Conservation (phyloP, 2,329 filamentous ascomycete genomes). For the Furcasterigmium sp. region DNA sequence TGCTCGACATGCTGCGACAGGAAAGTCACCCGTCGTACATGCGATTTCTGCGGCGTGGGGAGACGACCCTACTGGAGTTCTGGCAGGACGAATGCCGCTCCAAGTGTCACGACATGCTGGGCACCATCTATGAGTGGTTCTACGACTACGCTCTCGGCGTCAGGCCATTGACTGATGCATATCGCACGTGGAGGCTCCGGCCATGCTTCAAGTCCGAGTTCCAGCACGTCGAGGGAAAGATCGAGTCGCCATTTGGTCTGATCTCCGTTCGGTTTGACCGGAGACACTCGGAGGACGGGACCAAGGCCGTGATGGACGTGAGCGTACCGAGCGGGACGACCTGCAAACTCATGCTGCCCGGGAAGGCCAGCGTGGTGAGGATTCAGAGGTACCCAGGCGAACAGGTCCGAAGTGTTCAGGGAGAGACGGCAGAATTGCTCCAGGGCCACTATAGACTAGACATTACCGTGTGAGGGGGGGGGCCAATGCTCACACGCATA, state of each 20-base stretch:
- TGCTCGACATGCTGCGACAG: constrained; percentile 36
- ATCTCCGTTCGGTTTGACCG: constrained; percentile 20
- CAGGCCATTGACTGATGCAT: constrained; percentile 28
- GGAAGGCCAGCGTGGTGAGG: constrained; percentile 10
- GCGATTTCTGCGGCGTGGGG: constrained; percentile 37
- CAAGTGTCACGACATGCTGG: constrained; percentile 43
- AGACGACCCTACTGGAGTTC: constrained; percentile 36
- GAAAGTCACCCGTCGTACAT: constrained; percentile 43
- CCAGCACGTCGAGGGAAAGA: constrained; percentile 25
- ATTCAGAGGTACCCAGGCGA: constrained; percentile 6
- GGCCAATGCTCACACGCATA: too few relatives aligned
- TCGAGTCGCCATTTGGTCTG: constrained; percentile 31
- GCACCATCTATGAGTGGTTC: constrained; percentile 43
- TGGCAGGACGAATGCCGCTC: constrained; percentile 36
- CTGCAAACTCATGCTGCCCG: constrained; percentile 14
- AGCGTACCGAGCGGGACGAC: constrained; percentile 14
- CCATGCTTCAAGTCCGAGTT: constrained; percentile 35
- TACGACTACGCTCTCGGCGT: constrained; percentile 34
- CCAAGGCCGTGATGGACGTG: constrained; percentile 11
- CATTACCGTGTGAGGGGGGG: too few relatives aligned
- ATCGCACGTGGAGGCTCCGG: constrained; percentile 30
- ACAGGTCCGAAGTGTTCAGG: constrained; percentile 1
- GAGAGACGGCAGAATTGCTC: constrained; percentile 10
- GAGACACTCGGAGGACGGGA: constrained; percentile 3
- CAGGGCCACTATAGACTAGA: constrained; percentile 15